These are phyloP conservation scores for Paraphaeosphaeria sporulosa DNA, from an alignment of 2,329 filamentous ascomycete genomes.

Conservation along the genomic window DNA sequence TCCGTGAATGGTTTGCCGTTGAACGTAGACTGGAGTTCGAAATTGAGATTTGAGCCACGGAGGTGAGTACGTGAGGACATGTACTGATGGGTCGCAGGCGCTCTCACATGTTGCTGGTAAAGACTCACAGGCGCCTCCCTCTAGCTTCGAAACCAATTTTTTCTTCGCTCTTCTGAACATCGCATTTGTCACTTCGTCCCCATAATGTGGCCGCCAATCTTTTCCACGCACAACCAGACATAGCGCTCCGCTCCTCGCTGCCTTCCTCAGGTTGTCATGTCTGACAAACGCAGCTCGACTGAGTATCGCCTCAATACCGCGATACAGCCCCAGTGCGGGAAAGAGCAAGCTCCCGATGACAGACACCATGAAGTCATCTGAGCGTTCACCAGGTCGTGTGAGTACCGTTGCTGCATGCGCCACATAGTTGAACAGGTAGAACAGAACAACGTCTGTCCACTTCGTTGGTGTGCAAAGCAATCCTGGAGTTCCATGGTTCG, in stretches of 20 bases:
- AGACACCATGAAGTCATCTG: constrained; percentile 18
- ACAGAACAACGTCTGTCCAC: constrained; percentile 37
- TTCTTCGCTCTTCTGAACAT: constrained; percentile 15
- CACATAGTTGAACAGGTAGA: constrained; percentile 48
- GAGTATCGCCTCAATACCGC: constrained; percentile 37
- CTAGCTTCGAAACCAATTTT: neutral
- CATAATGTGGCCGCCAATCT: constrained; percentile 29
- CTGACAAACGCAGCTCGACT: constrained; percentile 21
- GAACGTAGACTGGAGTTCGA: constrained; percentile 23
- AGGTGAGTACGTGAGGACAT: constrained; percentile 20
- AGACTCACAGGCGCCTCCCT: neutral
- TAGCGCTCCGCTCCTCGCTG: constrained; percentile 35
- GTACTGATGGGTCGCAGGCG: constrained; percentile 10
- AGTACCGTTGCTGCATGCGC: constrained; percentile 48
- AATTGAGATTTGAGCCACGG: constrained; percentile 29
- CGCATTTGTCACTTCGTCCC: constrained; percentile 23
- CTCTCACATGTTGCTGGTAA: neutral
- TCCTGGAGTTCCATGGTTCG: constrained; percentile 26
- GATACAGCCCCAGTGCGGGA: constrained; percentile 31
- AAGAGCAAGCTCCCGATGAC: constrained; percentile 33
- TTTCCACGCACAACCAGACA: constrained; percentile 38
- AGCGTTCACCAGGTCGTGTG: constrained; percentile 37
- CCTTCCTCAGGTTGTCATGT: constrained; percentile 31
- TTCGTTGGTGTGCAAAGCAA: constrained; percentile 35
- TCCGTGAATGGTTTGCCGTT: constrained; percentile 29